Evolutionary conservation across 305 asterid genomes (phyloP).

Genomic region (Rubia occidens): DNA sequence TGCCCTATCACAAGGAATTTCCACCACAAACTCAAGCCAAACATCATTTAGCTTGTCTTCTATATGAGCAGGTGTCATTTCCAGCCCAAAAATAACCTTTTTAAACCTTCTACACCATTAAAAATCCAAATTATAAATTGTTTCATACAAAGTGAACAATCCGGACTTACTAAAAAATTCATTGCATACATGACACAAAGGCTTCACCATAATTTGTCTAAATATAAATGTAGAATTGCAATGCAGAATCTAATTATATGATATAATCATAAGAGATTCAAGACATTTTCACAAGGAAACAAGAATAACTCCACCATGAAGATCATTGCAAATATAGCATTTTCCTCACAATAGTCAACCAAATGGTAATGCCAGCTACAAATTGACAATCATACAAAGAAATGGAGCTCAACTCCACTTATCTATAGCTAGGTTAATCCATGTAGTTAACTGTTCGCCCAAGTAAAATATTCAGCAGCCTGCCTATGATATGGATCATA

Average conservation of each 20-base stretch:
- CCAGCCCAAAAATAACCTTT: conserved; percentile 74
- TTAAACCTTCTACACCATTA: conserved; percentile 39
- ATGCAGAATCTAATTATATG: not conserved
- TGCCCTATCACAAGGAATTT: conserved; percentile 51
- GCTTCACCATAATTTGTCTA: not conserved
- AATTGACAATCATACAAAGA: not conserved
- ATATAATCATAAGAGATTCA: not conserved
- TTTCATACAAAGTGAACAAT: not conserved
- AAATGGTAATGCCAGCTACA: not conserved
- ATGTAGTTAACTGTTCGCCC: no score
- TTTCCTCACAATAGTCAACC: not conserved
- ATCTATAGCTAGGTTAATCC: not conserved
- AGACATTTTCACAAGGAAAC: not conserved
- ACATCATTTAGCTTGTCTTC: conserved; percentile 92
- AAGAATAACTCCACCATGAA: not conserved
- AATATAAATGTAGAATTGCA: not conserved
- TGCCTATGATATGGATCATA: not conserved
- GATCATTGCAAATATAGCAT: not conserved
- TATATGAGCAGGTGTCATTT: conserved; percentile 91
- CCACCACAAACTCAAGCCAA: conserved; percentile 89
- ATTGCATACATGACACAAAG: not conserved
- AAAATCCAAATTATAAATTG: not conserved
- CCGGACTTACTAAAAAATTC: not conserved
- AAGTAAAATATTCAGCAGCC: not conserved
- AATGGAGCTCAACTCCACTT: not conserved